phyloP scores from a whole-genome alignment of 2,329 filamentous ascomycete genomes.

The Ophiocordyceps australis region DNA sequence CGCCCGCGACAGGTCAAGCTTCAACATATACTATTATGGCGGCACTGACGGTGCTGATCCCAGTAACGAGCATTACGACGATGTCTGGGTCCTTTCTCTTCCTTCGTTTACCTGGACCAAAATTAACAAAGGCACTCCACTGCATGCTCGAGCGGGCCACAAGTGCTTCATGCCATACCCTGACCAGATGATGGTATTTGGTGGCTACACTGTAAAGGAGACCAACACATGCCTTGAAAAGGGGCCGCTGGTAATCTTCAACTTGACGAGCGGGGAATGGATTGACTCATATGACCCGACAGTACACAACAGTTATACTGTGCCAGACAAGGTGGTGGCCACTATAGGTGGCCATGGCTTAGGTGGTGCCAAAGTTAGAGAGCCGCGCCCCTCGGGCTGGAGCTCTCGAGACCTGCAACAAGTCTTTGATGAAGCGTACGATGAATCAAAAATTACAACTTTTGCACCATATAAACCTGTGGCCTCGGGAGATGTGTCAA shows the following conservation, averaged over 20 bases:
- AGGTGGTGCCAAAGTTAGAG: conserved; percentile 53
- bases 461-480: no score
- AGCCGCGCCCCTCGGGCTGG: conserved; percentile 42
- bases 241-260: conserved; percentile 47
- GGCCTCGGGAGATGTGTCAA: no score
- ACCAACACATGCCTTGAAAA: conserved; percentile 26
- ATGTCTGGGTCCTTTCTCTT: conserved; percentile 66
- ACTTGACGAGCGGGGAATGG: conserved; percentile 54
- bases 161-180: conserved; percentile 61
- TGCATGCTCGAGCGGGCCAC: conserved; percentile 50
- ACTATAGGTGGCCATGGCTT: conserved; percentile 48
- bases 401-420: conserved; percentile 27
- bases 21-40: conserved; percentile 74
- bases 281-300: conserved; percentile 49
- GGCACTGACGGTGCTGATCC: conserved; percentile 42
- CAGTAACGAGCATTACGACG: conserved; percentile 29
- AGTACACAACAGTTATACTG: conserved; percentile 44
- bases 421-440: conserved; percentile 38
- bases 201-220: conserved; percentile 34
- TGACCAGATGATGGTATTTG: conserved; percentile 63
- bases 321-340: conserved; percentile 43
- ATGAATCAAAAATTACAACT: no score
- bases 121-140: conserved; percentile 23
- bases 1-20: conserved; percentile 52
- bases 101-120: conserved; percentile 67